Percentiles rank a stretch among this genome's conserved stretches.
These are phyloP conservation scores for Metschnikowia sp. DNA, from an alignment of 805 yeast genomes.

Conservation along the genomic window DNA sequence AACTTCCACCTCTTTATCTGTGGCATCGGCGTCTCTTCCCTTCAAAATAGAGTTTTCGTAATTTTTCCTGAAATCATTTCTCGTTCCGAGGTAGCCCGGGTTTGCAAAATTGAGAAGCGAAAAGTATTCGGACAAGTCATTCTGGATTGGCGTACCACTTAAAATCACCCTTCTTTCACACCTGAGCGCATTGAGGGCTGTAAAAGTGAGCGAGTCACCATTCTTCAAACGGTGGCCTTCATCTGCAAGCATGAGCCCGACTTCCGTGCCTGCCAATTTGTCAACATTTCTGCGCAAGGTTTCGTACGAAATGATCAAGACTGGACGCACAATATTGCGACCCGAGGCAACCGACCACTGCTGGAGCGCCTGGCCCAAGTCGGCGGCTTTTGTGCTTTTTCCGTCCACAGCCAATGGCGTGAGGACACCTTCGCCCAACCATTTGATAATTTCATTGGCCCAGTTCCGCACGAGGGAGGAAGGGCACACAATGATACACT, in stretches of 20 bases:
- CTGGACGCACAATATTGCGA: constrained; percentile 87
- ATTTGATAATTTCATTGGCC: constrained; percentile 94
- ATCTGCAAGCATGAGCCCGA: constrained; percentile 68
- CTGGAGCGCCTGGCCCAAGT: constrained; percentile 62
- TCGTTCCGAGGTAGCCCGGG: constrained; percentile 86
- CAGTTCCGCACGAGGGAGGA: constrained; percentile 90
- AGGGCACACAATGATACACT: constrained; percentile 92
- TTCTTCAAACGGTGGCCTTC: constrained; percentile 48
- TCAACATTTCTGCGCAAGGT: constrained; percentile 84
- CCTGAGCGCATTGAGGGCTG: constrained; percentile 76
- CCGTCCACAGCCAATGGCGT: constrained; percentile 93
- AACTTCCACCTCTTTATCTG: constrained; percentile 65
- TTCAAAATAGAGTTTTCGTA: constrained; percentile 76
- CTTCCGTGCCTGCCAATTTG: constrained; percentile 67
- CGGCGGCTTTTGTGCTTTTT: constrained; percentile 67
- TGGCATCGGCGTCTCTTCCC: constrained; percentile 88
- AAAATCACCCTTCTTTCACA: constrained; percentile 87
- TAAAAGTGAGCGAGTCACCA: constrained; percentile 89
- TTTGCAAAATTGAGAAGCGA: constrained; percentile 88
- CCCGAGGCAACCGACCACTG: constrained; percentile 90
- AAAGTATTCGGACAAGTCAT: constrained; percentile 90
- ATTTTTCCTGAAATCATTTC: constrained; percentile 78
- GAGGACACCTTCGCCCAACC: constrained; percentile 91
- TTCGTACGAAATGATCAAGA: constrained; percentile 89
- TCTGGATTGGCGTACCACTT: constrained; percentile 96